phyloP scores from a whole-genome alignment of 2,329 filamentous ascomycete species.

The Dothideomycetes sp. region DNA sequence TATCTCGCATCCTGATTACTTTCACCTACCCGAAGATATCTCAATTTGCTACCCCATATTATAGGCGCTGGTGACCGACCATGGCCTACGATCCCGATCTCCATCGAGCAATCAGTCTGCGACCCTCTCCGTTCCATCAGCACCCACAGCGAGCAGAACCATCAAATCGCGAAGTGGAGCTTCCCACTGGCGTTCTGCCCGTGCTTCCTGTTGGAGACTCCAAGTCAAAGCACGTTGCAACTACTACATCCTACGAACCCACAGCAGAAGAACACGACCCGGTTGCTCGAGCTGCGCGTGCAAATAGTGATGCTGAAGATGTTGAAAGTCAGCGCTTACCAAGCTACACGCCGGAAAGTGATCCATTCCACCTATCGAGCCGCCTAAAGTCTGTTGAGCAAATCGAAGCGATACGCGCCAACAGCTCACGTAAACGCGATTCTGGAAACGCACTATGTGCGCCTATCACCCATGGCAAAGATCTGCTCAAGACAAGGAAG shows the following conservation, averaged over 20 bases:
- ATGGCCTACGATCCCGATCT: conserved; percentile 34
- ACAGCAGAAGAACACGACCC: conserved; percentile 23
- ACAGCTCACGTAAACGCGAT: conserved; percentile 65
- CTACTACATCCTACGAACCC: conserved; percentile 31
- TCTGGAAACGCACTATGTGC: conserved; percentile 18
- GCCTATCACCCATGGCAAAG: conserved; percentile 31
- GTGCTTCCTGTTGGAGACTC: conserved; percentile 18
- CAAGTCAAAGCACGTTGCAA: conserved; percentile 18
- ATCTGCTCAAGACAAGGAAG: conserved; percentile 38
- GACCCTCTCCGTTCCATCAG: conserved; percentile 32
- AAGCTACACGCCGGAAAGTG: conserved; percentile 52
- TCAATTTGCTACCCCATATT: not conserved
- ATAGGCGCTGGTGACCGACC: not conserved
- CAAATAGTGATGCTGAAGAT: conserved; percentile 22
- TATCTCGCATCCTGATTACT: too few relatives aligned
- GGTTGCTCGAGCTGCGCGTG: conserved; percentile 23
- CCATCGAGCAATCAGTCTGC: conserved; percentile 36
- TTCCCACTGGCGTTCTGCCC: conserved; percentile 12
- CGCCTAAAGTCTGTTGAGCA: conserved; percentile 69
- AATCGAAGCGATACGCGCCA: conserved; percentile 64
- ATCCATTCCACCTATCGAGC: conserved; percentile 70
- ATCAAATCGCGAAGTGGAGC: conserved; percentile 14
- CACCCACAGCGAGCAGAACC: conserved; percentile 20
- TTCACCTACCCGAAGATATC: too few relatives aligned
- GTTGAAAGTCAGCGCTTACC: conserved; percentile 42